phyloP scores from a whole-genome alignment of 2,329 filamentous ascomycete species.

The Hypoxylon sp. region DNA sequence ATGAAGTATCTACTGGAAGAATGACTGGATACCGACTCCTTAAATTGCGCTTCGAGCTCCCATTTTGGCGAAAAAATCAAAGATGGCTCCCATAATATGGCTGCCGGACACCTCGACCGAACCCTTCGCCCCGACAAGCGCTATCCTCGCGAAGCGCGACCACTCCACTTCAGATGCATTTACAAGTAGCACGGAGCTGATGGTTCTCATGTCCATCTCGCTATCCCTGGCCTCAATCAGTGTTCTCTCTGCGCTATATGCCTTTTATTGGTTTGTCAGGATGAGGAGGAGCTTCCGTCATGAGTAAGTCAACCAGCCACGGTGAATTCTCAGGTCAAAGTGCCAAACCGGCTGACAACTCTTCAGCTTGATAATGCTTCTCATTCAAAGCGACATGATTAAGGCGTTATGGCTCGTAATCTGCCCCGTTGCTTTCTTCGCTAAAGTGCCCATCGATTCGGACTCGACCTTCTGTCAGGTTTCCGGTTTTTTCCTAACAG shows the following conservation, averaged over 20 bases:
- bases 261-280: constrained; percentile 79
- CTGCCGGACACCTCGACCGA: constrained; percentile 13
- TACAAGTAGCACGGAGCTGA: constrained; percentile 34
- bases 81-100: constrained; percentile 47
- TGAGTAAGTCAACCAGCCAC: constrained; percentile 66
- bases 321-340: background rate
- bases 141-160: constrained; percentile 35
- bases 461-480: constrained; percentile 74
- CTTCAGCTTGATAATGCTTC: constrained; percentile 77
- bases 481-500: constrained; percentile 76
- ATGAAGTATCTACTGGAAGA: constrained; percentile 28
- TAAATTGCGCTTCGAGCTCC: constrained; percentile 27
- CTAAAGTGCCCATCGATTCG: constrained; percentile 64
- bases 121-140: constrained; percentile 24
- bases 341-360: constrained; percentile 35
- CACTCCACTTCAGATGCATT: constrained; percentile 1
- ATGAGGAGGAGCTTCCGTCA: constrained; percentile 83
- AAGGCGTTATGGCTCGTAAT: constrained; percentile 79
- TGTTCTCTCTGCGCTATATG: constrained; percentile 67
- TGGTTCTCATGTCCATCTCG: constrained; percentile 58
- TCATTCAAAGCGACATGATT: constrained; percentile 80
- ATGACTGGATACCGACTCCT: constrained; percentile 32
- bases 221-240: constrained; percentile 66
- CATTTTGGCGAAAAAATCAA: constrained; percentile 29
- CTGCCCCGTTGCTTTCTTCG: constrained; percentile 73